Evolutionary conservation across 306 rosid species (phyloP).

Genomic region (Inga laurina): DNA sequence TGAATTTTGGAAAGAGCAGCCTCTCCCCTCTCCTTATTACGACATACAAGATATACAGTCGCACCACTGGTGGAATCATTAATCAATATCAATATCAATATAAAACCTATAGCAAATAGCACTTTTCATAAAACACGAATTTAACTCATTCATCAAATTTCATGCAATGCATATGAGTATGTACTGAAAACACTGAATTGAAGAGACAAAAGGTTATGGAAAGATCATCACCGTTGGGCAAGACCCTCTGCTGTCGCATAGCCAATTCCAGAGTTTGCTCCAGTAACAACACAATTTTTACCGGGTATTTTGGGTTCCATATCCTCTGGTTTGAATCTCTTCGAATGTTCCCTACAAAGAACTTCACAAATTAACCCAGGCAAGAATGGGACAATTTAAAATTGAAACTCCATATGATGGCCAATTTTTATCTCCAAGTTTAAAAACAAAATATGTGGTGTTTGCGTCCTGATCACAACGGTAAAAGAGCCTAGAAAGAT

Average conservation of each 20-base stretch:
- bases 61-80: conserved; percentile 68
- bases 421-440: conserved; percentile 2
- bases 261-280: conserved; percentile 97
- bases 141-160: not conserved
- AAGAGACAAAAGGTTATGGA: conserved; percentile 18
- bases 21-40: conserved; percentile 87
- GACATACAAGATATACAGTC: conserved; percentile 80
- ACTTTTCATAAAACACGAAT: not conserved
- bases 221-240: conserved; percentile 67
- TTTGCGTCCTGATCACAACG: not conserved
- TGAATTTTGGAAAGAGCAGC: conserved; percentile 79
- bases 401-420: not conserved
- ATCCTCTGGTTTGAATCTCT: conserved; percentile 77
- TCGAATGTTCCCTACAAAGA: conserved; percentile 67
- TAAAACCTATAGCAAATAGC: not conserved
- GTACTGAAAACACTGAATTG: not conserved
- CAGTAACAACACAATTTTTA: conserved; percentile 89
- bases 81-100: not conserved
- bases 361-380: conserved; percentile 6
- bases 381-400: not conserved
- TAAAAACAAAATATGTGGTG: not conserved
- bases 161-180: not conserved
- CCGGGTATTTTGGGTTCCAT: conserved; percentile 55
- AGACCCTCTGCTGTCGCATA: conserved; percentile 87
- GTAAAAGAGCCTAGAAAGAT: not conserved